These are phyloP conservation scores for Clavispora fructus DNA, from an alignment of 805 yeast genomes.

Conservation along the genomic window DNA sequence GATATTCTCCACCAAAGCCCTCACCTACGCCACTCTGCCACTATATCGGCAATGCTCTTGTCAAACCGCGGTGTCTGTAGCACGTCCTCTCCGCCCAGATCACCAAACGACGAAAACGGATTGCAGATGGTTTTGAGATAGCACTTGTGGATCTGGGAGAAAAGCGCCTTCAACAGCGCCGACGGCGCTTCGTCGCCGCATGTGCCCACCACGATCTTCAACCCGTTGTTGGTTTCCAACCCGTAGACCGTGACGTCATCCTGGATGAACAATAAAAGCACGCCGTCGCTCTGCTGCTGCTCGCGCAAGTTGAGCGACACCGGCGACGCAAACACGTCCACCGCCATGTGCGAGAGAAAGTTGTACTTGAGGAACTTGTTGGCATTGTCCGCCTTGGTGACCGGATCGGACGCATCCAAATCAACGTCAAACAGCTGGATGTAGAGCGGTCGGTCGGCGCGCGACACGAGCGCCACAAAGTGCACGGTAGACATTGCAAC, in stretches of 20 bases:
- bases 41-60: constrained; percentile 20
- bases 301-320: constrained; percentile 34
- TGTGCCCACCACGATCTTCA: constrained; percentile 58
- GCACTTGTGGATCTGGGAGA: constrained; percentile 42
- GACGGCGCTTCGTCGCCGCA: constrained; percentile 10
- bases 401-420: not conserved
- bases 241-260: constrained; percentile 68
- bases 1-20: no score
- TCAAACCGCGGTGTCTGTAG: constrained; percentile 30
- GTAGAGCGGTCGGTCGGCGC: constrained; percentile 56
- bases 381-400: constrained; percentile 16
- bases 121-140: constrained; percentile 56
- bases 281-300: constrained; percentile 28
- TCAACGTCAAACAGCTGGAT: constrained; percentile 44
- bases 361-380: constrained; percentile 56
- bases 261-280: constrained; percentile 54
- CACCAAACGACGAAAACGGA: constrained; percentile 44
- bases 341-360: constrained; percentile 70
- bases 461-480: constrained; percentile 54
- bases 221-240: constrained; percentile 60
- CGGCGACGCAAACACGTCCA: constrained; percentile 62
- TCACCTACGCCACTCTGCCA: constrained; percentile 19
- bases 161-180: constrained; percentile 17
- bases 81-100: constrained; percentile 16
- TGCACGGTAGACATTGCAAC: constrained; percentile 20